Base-by-base conservation (phyloP, 306 rosid species). In the Trifolium dubium region DNA sequence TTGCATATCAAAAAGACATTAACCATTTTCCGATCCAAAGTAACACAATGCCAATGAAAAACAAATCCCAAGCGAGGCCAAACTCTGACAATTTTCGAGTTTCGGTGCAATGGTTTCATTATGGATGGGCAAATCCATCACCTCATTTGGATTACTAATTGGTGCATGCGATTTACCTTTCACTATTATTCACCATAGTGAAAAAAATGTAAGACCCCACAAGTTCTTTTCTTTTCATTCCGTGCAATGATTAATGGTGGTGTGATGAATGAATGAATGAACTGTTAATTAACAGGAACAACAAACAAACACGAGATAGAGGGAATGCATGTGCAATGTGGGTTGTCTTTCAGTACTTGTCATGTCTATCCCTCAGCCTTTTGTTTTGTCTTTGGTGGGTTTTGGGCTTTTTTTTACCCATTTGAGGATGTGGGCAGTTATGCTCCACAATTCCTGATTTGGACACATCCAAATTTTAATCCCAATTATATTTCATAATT, bases 241-340 rank as follows among this genome's bases (percentile, higher is more conserved):
- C 86, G 83, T 80, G 91, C 89, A 90, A 88, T 90, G 83, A 84
- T 88, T 80, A 72, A 17, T 58, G 76, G 83, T 39, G 76, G 64
- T 75, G 64, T 23, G 23, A 23, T 23, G 23, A 23, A 37, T 37
- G 40, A 37, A 83, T 80, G 69, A 85, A 84, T 79, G 67, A 85
- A 85, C 76, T 84, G 67, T 32, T 76, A 68, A 81, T 29, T 73
- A 71, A 77, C 44, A 79, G 79, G 58, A 80, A 78, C 73, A 75
- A 72, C 72, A 83, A 75, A 72, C 72, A 84, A 81, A 80, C 71
- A 72, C 75, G 73, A 39, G 51, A 71, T 71, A 39, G 46, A 71
- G 72, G 65, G 82, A 64, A 54, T 74, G 87, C 95, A 90, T 89
- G 92, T 88, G 96, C 84, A 58, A 32, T 83, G 84, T 83, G 66